Conservation (phyloP, 1,284 basidiomycete genomes). For the Farysia itapuensis region DNA sequence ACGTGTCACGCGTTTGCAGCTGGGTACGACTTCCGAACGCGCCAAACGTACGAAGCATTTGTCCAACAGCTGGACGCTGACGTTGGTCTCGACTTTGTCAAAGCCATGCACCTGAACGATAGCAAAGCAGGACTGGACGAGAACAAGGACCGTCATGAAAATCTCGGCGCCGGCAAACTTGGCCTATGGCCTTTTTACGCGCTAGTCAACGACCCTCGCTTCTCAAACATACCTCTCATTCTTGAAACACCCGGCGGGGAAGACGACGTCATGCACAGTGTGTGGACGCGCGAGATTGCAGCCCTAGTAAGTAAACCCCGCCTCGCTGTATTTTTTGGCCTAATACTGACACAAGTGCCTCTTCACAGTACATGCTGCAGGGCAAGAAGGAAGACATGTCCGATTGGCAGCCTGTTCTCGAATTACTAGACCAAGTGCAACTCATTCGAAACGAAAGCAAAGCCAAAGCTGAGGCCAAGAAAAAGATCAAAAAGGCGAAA, state of each 20-base stretch:
- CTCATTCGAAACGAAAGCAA: background rate
- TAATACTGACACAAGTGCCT: background rate
- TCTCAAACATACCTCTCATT: conserved; percentile 73
- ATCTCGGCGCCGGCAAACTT: conserved; percentile 77
- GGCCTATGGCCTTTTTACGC: conserved; percentile 70
- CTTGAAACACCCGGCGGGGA: conserved; percentile 77
- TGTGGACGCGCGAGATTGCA: conserved; percentile 75
- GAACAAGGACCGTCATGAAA: conserved; percentile 78
- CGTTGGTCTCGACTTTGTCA: conserved; percentile 73
- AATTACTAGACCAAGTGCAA: background rate
- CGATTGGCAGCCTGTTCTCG: background rate
- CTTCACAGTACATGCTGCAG: background rate
- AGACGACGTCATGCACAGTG: conserved; percentile 62
- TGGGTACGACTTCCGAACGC: conserved; percentile 76
- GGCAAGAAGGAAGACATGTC: background rate
- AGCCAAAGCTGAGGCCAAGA: background rate
- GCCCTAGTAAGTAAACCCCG: conserved; percentile 3
- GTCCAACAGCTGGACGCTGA: conserved; percentile 69
- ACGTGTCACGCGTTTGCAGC: conserved; percentile 85
- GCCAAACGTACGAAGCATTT: conserved; percentile 57
- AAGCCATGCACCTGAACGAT: conserved; percentile 78
- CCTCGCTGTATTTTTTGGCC: background rate
- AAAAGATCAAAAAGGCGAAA: background rate
- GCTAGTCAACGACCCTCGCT: conserved; percentile 71
- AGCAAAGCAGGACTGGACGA: conserved; percentile 70